Evolutionary conservation across 1,139 yeast genomes (phyloP), one percentile per base, ranked within the genome.

Genomic region (Sugiyamaella neomexicana): DNA sequence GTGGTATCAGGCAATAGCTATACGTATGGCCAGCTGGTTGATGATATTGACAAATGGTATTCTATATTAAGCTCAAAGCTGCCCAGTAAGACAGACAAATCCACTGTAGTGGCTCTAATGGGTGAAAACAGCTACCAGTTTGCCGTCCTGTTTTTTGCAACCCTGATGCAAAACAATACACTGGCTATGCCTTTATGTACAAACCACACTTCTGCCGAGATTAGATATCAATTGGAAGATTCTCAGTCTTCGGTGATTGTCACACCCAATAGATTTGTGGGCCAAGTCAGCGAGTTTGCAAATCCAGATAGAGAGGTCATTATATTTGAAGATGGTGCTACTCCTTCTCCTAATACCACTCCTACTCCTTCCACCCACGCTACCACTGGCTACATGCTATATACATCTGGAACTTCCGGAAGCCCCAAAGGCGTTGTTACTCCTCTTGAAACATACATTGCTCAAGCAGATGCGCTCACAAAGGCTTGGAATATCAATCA

Each of bases 361-460:
- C 10, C 13, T 15, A 8, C 44, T 23, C 39, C 23, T 37, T 10
- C 44, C 25, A 45, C 6, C 17, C 20, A 9, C 29, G 16, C 42
- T 13, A 12, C 25, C 17, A 37, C 51, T 2, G 72, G 72, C n/a
- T 67, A 70, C 53, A 70, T 71, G 60, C 61, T 71, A 34, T 71
- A 71, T 61, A 71, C 74, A 1, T 69, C 73, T 9, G 74, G 74
- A 6, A 71, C 74, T 1, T 69, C 73, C 2, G 74, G 74, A 23
- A 66, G 64, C 43, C 74, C 74, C 17, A 71, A 71, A 54, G 74
- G 74, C 20, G 74, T 70, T 9, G 68, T 71, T 6, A 69, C 72
- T 12, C 70, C 74, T 17, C 61, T 70, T 38, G 59, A 59, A 15
- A 70, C 72, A 2, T 67, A 67, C 50, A 57, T 63, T 48, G 71